Base-by-base conservation (phyloP, 2,329 filamentous ascomycete genomes). In the Xylariomycetidae sp. region DNA sequence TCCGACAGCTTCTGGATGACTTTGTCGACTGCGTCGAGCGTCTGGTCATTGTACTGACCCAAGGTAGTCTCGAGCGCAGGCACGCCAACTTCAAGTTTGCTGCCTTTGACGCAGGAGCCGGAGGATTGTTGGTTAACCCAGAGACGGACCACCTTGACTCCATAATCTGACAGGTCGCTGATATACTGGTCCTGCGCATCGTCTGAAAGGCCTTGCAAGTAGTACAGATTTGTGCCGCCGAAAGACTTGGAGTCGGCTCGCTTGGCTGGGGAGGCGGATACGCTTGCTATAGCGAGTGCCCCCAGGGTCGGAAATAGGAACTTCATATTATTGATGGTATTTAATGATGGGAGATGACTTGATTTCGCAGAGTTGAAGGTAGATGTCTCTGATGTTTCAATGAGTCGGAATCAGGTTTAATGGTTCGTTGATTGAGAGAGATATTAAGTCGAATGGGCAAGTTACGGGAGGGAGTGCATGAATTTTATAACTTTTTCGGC, bases 191-290 rank as follows among this genome's bases (percentile, higher is more conserved):
- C 37, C 28, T 56, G 55, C 17, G 50, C 50, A 1, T 37, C 25
- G 15, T 45, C 44, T 5, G 46, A 49, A 10, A 58, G 38, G 1
- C 50, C 52, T 16, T 54, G 55, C 0, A 57, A 45, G 31, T 48
- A 56, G 41, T 58, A 56, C 16, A 45, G 25, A 39, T 52, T 56
- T 13, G 50, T 45, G 3, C 54, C 52, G 30, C 49, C 49, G 36
- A 46, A 58, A 3, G 52, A 56, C 10, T 41, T 37, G 6, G 33
- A 36, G 12, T 12, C n/a, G 16, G 33, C 20, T 8, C 20, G 20
- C n/a, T n/a, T n/a, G n/a, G n/a, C n/a, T n/a, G n/a, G n/a, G n/a
- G n/a, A n/a, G n/a, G n/a, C n/a, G n/a, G n/a, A n/a, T n/a, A n/a
- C n/a, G n/a, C n/a, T n/a, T n/a, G n/a, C n/a, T n/a, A n/a, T n/a